Conservation (phyloP, 75 land plant genomes). For the Cupressus sempervirens region DNA sequence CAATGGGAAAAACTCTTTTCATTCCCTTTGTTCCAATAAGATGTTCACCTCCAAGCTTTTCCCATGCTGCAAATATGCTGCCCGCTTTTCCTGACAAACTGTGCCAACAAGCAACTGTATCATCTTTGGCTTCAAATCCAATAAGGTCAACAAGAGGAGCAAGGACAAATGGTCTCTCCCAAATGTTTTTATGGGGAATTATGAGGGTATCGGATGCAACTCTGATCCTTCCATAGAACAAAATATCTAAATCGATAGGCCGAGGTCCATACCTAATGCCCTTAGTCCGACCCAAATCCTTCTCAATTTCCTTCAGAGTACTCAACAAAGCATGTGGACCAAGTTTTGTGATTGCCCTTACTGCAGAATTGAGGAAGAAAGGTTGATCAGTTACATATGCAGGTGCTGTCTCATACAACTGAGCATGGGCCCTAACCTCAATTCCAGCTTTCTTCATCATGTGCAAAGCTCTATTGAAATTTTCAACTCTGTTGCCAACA, state of each 20-base stretch:
- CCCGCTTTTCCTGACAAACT: constrained; percentile 24
- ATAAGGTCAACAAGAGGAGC: constrained; percentile 84
- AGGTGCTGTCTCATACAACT: constrained; percentile 85
- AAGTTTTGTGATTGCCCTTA: constrained; percentile 70
- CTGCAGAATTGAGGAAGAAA: constrained; percentile 83
- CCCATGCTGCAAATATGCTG: constrained; percentile 58
- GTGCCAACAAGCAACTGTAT: constrained; percentile 58
- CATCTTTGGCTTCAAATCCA: constrained; percentile 36
- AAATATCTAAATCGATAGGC: constrained; percentile 86
- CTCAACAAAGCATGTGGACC: constrained; percentile 69
- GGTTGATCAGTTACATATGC: constrained; percentile 93
- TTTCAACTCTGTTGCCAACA: constrained; percentile 67
- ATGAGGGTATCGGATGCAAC: constrained; percentile 59
- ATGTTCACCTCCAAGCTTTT: constrained; percentile 73
- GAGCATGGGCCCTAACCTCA: constrained; percentile 54
- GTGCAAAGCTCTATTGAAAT: constrained; percentile 67
- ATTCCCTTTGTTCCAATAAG: constrained; percentile 64
- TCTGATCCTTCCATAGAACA: constrained; percentile 70
- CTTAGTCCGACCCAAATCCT: constrained; percentile 69
- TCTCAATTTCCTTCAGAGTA: constrained; percentile 77
- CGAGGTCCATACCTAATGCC: constrained; percentile 95
- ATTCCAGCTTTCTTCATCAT: constrained; percentile 70
- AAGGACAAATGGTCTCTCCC: constrained; percentile 89
- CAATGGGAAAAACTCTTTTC: constrained; percentile 72
- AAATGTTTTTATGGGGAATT: constrained; percentile 75